phyloP scores from a whole-genome alignment of 1,139 yeast species.

The Suhomyces choctaworum region DNA sequence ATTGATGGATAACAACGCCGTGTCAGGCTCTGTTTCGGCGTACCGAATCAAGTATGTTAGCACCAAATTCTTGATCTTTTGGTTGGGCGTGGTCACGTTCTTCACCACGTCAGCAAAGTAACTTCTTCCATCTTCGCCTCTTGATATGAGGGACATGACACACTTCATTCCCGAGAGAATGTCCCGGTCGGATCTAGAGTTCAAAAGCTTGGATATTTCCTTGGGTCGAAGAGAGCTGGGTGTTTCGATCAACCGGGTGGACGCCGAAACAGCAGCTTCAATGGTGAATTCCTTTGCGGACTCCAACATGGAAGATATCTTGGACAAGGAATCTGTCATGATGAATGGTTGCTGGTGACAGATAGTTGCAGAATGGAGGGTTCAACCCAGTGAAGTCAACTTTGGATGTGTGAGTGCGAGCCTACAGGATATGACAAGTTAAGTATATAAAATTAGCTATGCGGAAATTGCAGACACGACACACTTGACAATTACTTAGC shows the following conservation, averaged over 20 bases:
- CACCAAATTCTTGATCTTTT: conserved; percentile 74
- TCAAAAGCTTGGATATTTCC: conserved; percentile 66
- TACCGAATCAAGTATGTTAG: conserved; percentile 73
- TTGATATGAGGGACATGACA: conserved; percentile 64
- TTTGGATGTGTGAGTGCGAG: too few species aligned
- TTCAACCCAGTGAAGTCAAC: too few species aligned
- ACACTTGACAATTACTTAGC: too few species aligned
- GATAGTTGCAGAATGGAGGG: too few species aligned
- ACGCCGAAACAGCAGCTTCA: conserved; percentile 81
- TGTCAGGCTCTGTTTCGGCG: conserved; percentile 84
- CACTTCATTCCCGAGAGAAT: conserved; percentile 74
- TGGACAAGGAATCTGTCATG: conserved; percentile 47
- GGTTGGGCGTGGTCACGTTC: conserved; percentile 72
- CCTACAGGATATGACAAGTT: too few species aligned
- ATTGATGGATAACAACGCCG: conserved; percentile 84
- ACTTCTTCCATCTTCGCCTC: conserved; percentile 60
- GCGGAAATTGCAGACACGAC: too few species aligned
- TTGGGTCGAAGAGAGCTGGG: conserved; percentile 54
- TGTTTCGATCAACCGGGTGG: conserved; percentile 62
- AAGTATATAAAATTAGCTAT: too few species aligned
- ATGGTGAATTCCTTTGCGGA: conserved; percentile 78
- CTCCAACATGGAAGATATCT: conserved; percentile 56
- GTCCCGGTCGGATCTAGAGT: conserved; percentile 72
- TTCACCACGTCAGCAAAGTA: conserved; percentile 89
- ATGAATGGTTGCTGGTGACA: too few species aligned